These are phyloP conservation scores for Zasmidium cellare DNA, from an alignment of 2,329 filamentous ascomycete genomes.

Conservation along the genomic window DNA sequence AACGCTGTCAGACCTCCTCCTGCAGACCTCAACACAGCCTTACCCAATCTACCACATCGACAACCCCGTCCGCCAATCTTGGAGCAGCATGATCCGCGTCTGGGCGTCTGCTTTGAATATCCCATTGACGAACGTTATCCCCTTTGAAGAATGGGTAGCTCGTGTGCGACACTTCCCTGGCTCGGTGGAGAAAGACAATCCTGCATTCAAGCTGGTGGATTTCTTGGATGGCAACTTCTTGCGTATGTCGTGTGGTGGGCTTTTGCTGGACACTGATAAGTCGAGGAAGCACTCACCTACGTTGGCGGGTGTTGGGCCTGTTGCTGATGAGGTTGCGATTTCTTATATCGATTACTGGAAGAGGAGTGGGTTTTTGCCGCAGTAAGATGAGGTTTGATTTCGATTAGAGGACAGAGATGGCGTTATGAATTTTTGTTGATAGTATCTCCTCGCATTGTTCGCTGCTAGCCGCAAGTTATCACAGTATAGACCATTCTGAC, in stretches of 20 bases:
- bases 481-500: too few relatives aligned
- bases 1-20: conserved; percentile 37
- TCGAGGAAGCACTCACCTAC: conserved; percentile 40
- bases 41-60: conserved; percentile 49
- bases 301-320: conserved; percentile 35
- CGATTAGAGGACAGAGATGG: too few relatives aligned
- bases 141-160: conserved; percentile 45
- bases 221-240: conserved; percentile 39
- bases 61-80: conserved; percentile 45
- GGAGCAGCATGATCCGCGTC: conserved; percentile 39
- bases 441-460: too few relatives aligned
- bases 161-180: conserved; percentile 30
- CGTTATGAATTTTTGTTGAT: too few relatives aligned
- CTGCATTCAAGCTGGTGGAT: conserved; percentile 33
- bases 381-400: too few relatives aligned
- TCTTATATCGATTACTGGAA: too few relatives aligned
- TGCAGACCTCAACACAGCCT: conserved; percentile 14
- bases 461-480: too few relatives aligned
- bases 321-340: conserved; percentile 21
- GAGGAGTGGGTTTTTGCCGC: too few relatives aligned
- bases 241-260: conserved; percentile 49
- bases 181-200: conserved; percentile 28
- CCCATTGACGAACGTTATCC: conserved; percentile 30
- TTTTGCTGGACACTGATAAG: conserved; percentile 42
- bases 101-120: conserved; percentile 39